Evolutionary conservation across 2,329 filamentous ascomycete species (phyloP), one percentile per base, ranked within the genome.

Genomic region (Aplosporella prunicola): DNA sequence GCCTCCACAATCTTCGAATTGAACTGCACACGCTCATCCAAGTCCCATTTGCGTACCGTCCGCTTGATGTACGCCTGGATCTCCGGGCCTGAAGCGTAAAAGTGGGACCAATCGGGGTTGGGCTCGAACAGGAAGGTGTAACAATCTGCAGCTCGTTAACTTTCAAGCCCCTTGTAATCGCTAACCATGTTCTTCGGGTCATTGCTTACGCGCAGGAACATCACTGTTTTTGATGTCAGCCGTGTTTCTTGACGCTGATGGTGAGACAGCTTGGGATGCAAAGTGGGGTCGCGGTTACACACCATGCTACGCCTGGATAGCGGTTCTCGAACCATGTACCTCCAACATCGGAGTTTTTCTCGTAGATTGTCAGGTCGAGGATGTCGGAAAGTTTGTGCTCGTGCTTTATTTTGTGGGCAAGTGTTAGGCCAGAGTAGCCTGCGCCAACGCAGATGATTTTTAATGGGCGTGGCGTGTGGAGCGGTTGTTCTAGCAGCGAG

Each of bases 91-190:
- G 49, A 50, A 5, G 60, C 57, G 35, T 63, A 67, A 25, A 63
- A 60, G 5, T 57, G 51, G 1, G 55, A 58, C 63, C 63, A 68
- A 24, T 60, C 51, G 0, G 62, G 61, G 15, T 66, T 66, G 2
- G 62, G 61, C 9, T 62, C 58, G 40, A 62, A 68, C 4, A 58
- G 61, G 17, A 59, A 60, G 10, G 57, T 52, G 39, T 66, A 67
- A 13, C 60, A 61, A 28, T 63, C 46, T 40, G 57, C 35, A 37
- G n/a, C n/a, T n/a, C n/a, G n/a, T n/a, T n/a, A n/a, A n/a, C n/a
- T n/a, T n/a, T n/a, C n/a, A n/a, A n/a, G n/a, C n/a, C n/a, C n/a
- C n/a, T n/a, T 8, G n/a, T 24, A 8, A 24, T 8, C 22, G n/a
- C 22, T 8, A 24, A n/a, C 22, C 8, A n/a, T 8, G 8, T 8